Conservation (phyloP, 2,329 filamentous ascomycete genomes). For the Aspergillus tanneri region DNA sequence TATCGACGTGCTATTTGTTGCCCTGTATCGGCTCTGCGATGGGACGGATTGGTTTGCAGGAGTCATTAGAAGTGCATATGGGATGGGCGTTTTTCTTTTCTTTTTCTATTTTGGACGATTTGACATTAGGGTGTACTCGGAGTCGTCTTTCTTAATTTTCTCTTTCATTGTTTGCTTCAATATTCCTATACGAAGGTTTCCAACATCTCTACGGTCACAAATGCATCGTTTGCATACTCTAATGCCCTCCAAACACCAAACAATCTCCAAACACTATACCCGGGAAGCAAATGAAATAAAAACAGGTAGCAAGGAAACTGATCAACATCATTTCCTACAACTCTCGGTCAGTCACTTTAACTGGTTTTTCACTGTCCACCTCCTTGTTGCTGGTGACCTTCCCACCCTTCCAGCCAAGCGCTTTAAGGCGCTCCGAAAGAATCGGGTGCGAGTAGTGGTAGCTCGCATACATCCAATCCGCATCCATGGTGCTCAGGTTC, state of each 20-base stretch:
- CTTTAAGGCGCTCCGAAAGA: conserved; percentile 85
- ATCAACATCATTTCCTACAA: conserved; percentile 50
- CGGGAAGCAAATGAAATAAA: conserved; percentile 5
- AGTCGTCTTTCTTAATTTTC: conserved; percentile 19
- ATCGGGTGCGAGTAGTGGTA: conserved; percentile 99
- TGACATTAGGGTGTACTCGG: not conserved
- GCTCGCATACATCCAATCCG: conserved; percentile 96
- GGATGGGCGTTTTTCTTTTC: conserved; percentile 12
- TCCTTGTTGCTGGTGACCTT: conserved; percentile 49
- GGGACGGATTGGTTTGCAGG: conserved; percentile 3
- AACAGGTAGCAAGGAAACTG: conserved; percentile 5
- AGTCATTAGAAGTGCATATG: conserved; percentile 11
- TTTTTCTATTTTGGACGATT: conserved; percentile 19
- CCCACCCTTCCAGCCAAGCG: conserved; percentile 77
- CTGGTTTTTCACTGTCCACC: conserved; percentile 58
- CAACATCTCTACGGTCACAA: conserved; percentile 4
- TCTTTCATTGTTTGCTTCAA: conserved; percentile 7
- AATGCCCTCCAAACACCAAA: not conserved
- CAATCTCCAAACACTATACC: conserved; percentile 13
- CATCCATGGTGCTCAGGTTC: conserved; percentile 97
- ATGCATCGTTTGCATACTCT: not conserved
- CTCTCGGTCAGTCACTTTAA: conserved; percentile 74
- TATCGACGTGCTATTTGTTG: not conserved
- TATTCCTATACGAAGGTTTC: not conserved
- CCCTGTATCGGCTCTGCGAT: conserved; percentile 3